phyloP scores from a whole-genome alignment of 176 grass and related monocot genomes.

The Cenchrus fungigraminus region DNA sequence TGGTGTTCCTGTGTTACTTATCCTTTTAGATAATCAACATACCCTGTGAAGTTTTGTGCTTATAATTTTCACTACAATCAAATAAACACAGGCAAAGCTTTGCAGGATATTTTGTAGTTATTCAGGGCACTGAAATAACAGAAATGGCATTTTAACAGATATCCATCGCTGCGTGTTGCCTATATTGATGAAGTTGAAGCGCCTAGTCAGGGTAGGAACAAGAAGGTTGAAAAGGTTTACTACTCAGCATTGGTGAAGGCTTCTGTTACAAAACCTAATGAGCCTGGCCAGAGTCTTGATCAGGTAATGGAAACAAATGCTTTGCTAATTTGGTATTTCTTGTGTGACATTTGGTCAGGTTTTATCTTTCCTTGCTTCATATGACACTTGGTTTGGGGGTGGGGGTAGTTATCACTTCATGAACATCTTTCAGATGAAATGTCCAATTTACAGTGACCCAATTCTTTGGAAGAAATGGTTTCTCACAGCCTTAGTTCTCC shows the following conservation, averaged over 20 bases:
- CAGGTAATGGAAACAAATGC: slow-evolving; percentile 60
- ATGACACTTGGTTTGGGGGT: neutral
- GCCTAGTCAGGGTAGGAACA: slow-evolving; percentile 56
- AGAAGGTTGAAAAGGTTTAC: slow-evolving; percentile 78
- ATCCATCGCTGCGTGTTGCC: slow-evolving; percentile 81
- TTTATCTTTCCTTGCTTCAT: neutral
- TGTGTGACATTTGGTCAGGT: slow-evolving; percentile 10
- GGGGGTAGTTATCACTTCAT: neutral
- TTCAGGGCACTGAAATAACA: slow-evolving; percentile 26
- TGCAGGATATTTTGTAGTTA: slow-evolving; percentile 1
- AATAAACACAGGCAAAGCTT: neutral
- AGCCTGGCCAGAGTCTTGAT: slow-evolving; percentile 91
- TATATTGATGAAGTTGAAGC: slow-evolving; percentile 90
- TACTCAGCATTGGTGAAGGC: slow-evolving; percentile 98
- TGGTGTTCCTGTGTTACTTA: neutral
- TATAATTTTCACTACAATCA: neutral
- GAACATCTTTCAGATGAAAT: neutral
- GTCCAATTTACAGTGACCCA: slow-evolving; percentile 19
- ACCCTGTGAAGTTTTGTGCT: neutral
- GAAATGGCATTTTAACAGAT: slow-evolving; percentile 46
- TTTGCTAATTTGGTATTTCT: slow-evolving; percentile 24
- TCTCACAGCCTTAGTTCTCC: slow-evolving; percentile 25
- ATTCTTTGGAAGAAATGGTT: slow-evolving; percentile 18
- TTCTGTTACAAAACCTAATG: slow-evolving; percentile 66
- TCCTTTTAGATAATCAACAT: slow-evolving; percentile 4